Evolutionary conservation across 106 monocot genomes (phyloP).

Genomic region (Amphibolis antarctica): DNA sequence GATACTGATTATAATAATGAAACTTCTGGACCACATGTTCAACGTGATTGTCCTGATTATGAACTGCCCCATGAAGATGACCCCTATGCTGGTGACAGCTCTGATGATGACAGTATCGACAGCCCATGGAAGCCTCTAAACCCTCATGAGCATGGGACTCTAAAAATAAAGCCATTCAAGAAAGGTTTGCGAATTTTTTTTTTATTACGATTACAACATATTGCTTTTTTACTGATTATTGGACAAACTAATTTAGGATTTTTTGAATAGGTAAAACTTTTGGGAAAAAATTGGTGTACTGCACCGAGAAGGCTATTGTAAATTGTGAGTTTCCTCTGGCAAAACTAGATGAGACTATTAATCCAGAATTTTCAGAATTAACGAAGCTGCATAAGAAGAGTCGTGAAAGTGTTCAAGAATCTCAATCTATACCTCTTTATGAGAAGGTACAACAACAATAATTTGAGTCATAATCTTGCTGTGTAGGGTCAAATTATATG

Average conservation of each 20-base stretch:
- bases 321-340: slow-evolving; percentile 68
- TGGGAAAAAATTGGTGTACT: slow-evolving; percentile 24
- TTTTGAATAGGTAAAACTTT: slow-evolving; percentile 42
- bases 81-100: slow-evolving; percentile 31
- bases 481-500: too few species aligned
- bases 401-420: slow-evolving; percentile 15
- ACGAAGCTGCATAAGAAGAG: slow-evolving; percentile 17
- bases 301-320: slow-evolving; percentile 16
- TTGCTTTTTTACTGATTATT: background rate
- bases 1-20: slow-evolving; percentile 15
- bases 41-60: slow-evolving; percentile 19
- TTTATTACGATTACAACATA: background rate
- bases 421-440: slow-evolving; percentile 37
- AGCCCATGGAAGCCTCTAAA: slow-evolving; percentile 94
- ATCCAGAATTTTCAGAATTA: slow-evolving; percentile 30
- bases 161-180: slow-evolving; percentile 65
- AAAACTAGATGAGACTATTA: slow-evolving; percentile 41
- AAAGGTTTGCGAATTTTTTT: slow-evolving; percentile 31
- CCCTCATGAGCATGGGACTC: slow-evolving; percentile 83
- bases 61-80: slow-evolving; percentile 26
- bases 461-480: too few species aligned
- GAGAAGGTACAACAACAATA: slow-evolving; percentile 55
- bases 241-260: background rate
- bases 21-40: slow-evolving; percentile 17
- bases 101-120: slow-evolving; percentile 47